A percentile compares a stretch with the other conserved stretches of the same genome.
Conservation (phyloP, 805 yeast species). For the Kluyveromyces wickerhamii region DNA sequence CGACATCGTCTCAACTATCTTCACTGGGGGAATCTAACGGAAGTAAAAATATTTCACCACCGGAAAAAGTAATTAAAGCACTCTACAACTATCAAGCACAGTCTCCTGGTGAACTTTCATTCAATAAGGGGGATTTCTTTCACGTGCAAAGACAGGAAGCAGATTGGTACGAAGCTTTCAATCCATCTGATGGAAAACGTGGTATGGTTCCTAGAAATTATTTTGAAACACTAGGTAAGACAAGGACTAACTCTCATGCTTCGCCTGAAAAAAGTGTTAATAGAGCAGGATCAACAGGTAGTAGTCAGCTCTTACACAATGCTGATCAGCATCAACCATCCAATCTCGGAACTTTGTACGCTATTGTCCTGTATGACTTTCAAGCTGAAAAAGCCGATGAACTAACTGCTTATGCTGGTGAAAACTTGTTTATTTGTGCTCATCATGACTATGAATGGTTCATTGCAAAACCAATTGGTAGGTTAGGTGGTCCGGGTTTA, state of each 20-base stretch:
- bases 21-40: constrained; percentile 4
- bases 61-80: constrained; percentile 80
- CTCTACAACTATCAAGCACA: constrained; percentile 68
- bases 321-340: constrained; percentile 7
- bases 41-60: constrained; percentile 28
- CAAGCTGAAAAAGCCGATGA: constrained; percentile 75
- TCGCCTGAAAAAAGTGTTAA: constrained; percentile 9
- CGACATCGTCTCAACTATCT: constrained; percentile 14
- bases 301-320: constrained; percentile 6
- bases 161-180: constrained; percentile 83
- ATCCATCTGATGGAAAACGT: constrained; percentile 65
- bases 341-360: constrained; percentile 52
- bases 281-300: constrained; percentile 11
- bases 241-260: constrained; percentile 34
- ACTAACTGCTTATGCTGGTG: constrained; percentile 76
- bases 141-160: constrained; percentile 61
- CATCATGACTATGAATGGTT: constrained; percentile 97
- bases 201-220: constrained; percentile 86
- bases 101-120: constrained; percentile 72
- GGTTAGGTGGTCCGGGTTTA: constrained; percentile 94
- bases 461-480: constrained; percentile 90
- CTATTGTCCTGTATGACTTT: constrained; percentile 79
- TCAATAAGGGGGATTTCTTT: constrained; percentile 79
- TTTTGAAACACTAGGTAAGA: constrained; percentile 69
- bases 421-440: constrained; percentile 86